phyloP scores from a whole-genome alignment of 129 eudicot genomes.

The Cynara cardunculus region DNA sequence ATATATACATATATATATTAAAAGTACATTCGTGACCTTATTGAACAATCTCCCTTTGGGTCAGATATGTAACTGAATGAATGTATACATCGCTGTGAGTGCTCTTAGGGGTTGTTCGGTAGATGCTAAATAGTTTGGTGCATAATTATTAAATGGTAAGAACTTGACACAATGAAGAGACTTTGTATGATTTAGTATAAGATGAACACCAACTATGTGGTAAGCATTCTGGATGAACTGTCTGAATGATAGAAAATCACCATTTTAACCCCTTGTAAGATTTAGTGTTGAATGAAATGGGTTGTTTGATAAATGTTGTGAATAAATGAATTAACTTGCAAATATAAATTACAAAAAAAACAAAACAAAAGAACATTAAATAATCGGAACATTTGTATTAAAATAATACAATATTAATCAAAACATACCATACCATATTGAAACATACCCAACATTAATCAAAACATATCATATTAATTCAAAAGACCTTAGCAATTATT shows the following conservation, averaged over 20 bases:
- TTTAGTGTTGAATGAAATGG: not conserved
- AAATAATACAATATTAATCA: no score
- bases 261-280: not conserved
- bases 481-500: no score
- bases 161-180: not conserved
- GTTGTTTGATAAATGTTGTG: not conserved
- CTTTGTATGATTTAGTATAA: not conserved
- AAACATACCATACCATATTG: no score
- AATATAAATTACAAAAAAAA: no score
- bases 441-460: no score
- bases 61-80: not conserved
- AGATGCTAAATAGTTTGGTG: not conserved
- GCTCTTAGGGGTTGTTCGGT: no score
- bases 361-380: not conserved
- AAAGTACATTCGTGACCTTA: not conserved
- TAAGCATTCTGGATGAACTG: not conserved
- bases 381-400: not conserved
- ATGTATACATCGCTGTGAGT: no score
- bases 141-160: not conserved
- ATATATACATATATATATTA: not conserved
- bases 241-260: not conserved
- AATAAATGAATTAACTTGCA: not conserved
- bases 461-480: no score
- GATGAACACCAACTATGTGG: not conserved
- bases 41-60: not conserved